Evolutionary conservation across 768 basidiomycete species (phyloP), one percentile per base, ranked within the genome.

Genomic region (Lactarius quietus): DNA sequence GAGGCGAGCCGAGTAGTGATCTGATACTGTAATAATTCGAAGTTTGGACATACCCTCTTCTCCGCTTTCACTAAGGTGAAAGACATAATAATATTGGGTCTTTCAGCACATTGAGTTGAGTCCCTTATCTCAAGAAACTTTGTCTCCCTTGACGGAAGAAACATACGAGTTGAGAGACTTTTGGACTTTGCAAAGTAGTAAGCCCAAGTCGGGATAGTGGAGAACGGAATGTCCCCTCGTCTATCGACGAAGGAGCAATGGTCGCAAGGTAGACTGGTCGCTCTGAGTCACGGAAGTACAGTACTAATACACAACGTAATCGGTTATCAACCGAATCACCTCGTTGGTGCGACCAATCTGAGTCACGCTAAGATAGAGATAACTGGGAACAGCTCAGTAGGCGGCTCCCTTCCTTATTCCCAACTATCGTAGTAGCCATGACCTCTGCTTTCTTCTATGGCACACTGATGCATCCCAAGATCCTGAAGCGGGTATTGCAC

Each of bases 401-500:
- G n/a, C 3, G 29, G 33, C 10, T 33, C 54, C 14, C 26, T 51
- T 15, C 48, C 2, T 23, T 48, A 1, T 41, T 26, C 28, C 33
- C 38, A 3, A 41, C 57, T 5, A 36, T 26, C 57, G 43, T 23
- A 20, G 36, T 20, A 14, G 33, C 31, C 20, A 78, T 79, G 77
- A 53, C 73, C 66, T 76, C 78, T 29, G 87, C 87, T 20, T 95
- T 95, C 76, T 90, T 93, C 78, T 94, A 95, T 75, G 95, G 95
- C 15, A 96, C 92, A 0, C 78, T 98, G 26, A 86, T 95, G 81
- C 92, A 95, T 71, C 93, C 94, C 7, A 84, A 83, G 57, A 89
- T 98, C 71, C 78, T 97, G 43, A 83, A 80, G 63, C 79, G 87
- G 23, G 93, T 97, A 8, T 85, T 97, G 52, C 80, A 80, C 8